Evolutionary conservation across 2,329 filamentous ascomycete species (phyloP).

Genomic region (Xylariales sp.): DNA sequence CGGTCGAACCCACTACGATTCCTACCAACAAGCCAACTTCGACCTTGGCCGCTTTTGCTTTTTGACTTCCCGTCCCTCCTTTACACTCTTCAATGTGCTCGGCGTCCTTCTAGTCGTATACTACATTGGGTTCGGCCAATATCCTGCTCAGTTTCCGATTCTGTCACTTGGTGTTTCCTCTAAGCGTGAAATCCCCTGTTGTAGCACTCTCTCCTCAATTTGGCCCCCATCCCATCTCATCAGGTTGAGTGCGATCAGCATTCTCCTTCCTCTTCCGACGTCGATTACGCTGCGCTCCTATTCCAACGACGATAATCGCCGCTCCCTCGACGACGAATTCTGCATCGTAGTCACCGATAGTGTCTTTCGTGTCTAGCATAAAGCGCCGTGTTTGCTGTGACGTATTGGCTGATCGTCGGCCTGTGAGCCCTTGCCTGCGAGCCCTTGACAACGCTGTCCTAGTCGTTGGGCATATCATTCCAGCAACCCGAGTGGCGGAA

Average conservation of each 20-base stretch:
- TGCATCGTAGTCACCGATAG: too few relatives aligned
- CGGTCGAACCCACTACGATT: constrained; percentile 6
- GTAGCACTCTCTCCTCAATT: not conserved
- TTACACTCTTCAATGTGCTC: not conserved
- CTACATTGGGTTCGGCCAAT: not conserved
- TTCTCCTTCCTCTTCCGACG: not conserved
- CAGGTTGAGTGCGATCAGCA: not conserved
- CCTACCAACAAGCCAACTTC: constrained; percentile 5
- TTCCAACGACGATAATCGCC: too few relatives aligned
- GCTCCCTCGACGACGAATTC: too few relatives aligned
- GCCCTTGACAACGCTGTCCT: too few relatives aligned
- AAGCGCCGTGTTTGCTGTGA: too few relatives aligned
- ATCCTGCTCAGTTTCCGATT: not conserved
- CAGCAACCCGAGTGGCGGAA: too few relatives aligned
- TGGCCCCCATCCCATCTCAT: constrained; percentile 1
- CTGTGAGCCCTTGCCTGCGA: too few relatives aligned
- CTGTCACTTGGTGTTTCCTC: not conserved
- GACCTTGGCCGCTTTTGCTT: constrained; percentile 2
- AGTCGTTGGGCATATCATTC: too few relatives aligned
- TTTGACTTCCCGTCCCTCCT: constrained; percentile 1
- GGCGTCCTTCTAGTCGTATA: not conserved
- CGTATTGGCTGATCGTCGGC: too few relatives aligned
- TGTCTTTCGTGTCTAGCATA: too few relatives aligned
- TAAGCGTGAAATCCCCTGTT: not conserved
- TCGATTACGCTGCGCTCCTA: not conserved